Evolutionary conservation across 1,139 yeast genomes (phyloP), one percentile per base, ranked within the genome.

Genomic region (Geotrichum candidum): DNA sequence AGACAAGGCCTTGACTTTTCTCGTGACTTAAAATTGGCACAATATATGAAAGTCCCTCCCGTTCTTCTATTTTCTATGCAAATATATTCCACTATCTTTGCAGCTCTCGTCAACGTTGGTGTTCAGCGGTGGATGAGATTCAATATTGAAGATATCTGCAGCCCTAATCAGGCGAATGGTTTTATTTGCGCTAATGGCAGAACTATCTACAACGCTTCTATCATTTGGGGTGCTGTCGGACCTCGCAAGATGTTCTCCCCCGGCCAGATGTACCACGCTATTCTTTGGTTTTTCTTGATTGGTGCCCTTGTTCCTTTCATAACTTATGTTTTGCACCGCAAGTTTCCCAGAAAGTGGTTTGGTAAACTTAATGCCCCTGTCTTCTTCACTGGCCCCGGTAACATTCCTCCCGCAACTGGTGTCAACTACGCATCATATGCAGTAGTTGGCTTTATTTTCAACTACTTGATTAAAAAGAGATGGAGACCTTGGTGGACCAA

Each of bases 221-320:
- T 83, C 57, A 74, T 80, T 59, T 84, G 86, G 86, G 85, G 85
- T 68, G 81, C 79, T n/a, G 78, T 82, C 67, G 84, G 84, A 2
- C 84, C 84, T 4, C 72, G 76, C 66, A 77, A 77, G 66, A 78
- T 79, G 59, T 81, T 80, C 65, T 72, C 71, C 27, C 61, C 65
- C 13, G 72, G 74, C 5, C 67, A 68, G 50, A 57, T 73, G 57
- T 76, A 75, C 62, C 75, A 76, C 63, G 71, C 74, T 11, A 69
- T 79, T 48, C 67, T 76, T 58, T 75, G 71, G 70, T 76, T 77
- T 61, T 78, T 79, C 69, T 61, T 77, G 48, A 68, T 77, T 60
- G 82, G 82, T 3, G 74, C 74, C 10, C 61, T 74, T 25, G 68
- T 76, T 25, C 78, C 81, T 0, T 60, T 77, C 15, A 64, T 75